These are phyloP conservation scores for Zoysia japonica DNA, from an alignment of 176 grass and related monocot species.

Conservation along the genomic window DNA sequence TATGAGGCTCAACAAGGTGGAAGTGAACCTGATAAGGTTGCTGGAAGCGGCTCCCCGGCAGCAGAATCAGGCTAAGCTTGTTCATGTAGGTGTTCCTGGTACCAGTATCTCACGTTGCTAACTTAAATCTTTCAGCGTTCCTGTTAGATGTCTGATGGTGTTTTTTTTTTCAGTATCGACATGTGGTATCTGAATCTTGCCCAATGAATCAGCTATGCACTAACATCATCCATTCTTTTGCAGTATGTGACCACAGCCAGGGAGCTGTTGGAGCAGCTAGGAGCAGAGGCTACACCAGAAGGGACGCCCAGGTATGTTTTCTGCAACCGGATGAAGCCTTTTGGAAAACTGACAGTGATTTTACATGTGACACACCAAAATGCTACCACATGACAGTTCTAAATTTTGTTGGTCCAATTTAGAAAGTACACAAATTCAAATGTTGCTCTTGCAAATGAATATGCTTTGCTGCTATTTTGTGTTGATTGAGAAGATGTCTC, in stretches of 20 bases:
- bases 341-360: not conserved
- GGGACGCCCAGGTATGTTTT: constrained; percentile 50
- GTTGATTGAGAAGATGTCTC: not conserved
- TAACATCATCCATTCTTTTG: constrained; percentile 30
- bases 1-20: constrained; percentile 82
- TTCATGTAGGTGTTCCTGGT: constrained; percentile 53
- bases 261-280: constrained; percentile 83
- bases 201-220: not conserved
- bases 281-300: constrained; percentile 71
- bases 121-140: not conserved
- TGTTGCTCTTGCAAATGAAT: not conserved
- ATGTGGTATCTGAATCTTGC: constrained; percentile 5
- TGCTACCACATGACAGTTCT: not conserved
- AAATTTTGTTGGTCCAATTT: not conserved
- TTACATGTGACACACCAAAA: not conserved
- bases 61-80: constrained; percentile 82
- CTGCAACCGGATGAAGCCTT: not conserved
- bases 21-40: constrained; percentile 88
- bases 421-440: not conserved
- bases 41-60: constrained; percentile 75
- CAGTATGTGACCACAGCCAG: constrained; percentile 93
- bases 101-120: not conserved
- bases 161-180: not conserved
- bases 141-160: not conserved
- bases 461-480: not conserved